Percentiles rank a stretch among this genome's conserved stretches.
These are phyloP conservation scores for Diplocarpon rosae DNA, from an alignment of 2,329 filamentous ascomycete species.

Conservation along the genomic window DNA sequence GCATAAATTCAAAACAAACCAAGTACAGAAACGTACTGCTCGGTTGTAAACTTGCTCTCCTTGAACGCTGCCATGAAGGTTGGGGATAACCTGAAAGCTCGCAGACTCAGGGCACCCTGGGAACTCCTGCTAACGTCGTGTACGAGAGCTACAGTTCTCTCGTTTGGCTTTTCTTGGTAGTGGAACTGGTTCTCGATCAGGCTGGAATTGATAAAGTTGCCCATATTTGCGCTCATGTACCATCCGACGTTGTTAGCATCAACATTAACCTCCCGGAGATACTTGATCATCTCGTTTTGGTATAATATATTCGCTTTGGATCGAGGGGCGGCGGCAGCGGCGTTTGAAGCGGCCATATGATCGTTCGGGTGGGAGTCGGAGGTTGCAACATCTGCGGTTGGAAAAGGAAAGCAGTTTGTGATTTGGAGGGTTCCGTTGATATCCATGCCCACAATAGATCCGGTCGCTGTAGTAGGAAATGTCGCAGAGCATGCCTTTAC, in stretches of 20 bases:
- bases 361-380: slow-evolving; percentile 64
- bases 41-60: slow-evolving; percentile 92
- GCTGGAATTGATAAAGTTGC: slow-evolving; percentile 90
- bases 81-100: slow-evolving; percentile 82
- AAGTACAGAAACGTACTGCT: slow-evolving; percentile 52
- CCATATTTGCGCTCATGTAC: slow-evolving; percentile 98
- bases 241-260: slow-evolving; percentile 97
- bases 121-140: slow-evolving; percentile 94
- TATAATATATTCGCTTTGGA: slow-evolving; percentile 83
- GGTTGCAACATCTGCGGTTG: slow-evolving; percentile 61
- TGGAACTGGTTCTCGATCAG: slow-evolving; percentile 97
- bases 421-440: slow-evolving; percentile 69
- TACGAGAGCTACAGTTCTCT: slow-evolving; percentile 76
- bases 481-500: slow-evolving; percentile 85
- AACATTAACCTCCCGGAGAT: slow-evolving; percentile 92
- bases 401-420: slow-evolving; percentile 93
- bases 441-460: slow-evolving; percentile 90
- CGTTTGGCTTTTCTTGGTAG: slow-evolving; percentile 89
- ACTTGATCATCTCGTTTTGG: slow-evolving; percentile 94
- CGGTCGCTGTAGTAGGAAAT: slow-evolving; percentile 83
- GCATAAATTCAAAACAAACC: not conserved
- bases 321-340: slow-evolving; percentile 79
- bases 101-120: slow-evolving; percentile 78
- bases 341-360: slow-evolving; percentile 49
- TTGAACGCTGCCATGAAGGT: slow-evolving; percentile 86